Conservation (phyloP, 1,139 yeast species). For the Zygoascus meyerae region DNA sequence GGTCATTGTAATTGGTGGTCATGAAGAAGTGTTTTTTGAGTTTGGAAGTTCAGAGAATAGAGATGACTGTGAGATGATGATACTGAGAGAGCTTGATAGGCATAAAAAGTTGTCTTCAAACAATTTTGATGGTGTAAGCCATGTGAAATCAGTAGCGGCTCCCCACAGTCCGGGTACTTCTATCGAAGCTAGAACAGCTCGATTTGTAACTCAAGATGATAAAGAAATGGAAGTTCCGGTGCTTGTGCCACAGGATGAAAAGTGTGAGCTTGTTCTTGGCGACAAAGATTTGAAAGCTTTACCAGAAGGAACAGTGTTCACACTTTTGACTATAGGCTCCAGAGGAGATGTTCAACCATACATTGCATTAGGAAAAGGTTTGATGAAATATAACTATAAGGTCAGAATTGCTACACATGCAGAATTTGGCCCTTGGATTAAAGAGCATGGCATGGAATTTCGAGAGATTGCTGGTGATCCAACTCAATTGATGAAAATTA, state of each 20-base stretch:
- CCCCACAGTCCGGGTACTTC: neutral
- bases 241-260: neutral
- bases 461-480: constrained; percentile 87
- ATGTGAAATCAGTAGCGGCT: neutral
- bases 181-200: constrained; percentile 8
- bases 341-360: constrained; percentile 97
- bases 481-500: constrained; percentile 80
- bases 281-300: constrained; percentile 1
- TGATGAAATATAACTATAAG: constrained; percentile 70
- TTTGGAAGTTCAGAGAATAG: constrained; percentile 61
- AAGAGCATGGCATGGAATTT: constrained; percentile 59
- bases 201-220: constrained; percentile 4
- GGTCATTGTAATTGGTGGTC: constrained; percentile 61
- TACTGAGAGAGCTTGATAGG: constrained; percentile 47
- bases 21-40: constrained; percentile 70
- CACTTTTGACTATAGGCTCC: constrained; percentile 83
- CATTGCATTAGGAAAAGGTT: constrained; percentile 78
- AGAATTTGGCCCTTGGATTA: constrained; percentile 76
- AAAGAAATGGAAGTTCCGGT: constrained; percentile 8
- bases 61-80: constrained; percentile 63
- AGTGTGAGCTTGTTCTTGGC: neutral
- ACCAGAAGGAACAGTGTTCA: constrained; percentile 40
- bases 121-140: neutral
- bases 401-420: constrained; percentile 81
- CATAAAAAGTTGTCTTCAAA: constrained; percentile 26